Conservation (phyloP, 768 basidiomycete species). For the Mycena epipterygia region DNA sequence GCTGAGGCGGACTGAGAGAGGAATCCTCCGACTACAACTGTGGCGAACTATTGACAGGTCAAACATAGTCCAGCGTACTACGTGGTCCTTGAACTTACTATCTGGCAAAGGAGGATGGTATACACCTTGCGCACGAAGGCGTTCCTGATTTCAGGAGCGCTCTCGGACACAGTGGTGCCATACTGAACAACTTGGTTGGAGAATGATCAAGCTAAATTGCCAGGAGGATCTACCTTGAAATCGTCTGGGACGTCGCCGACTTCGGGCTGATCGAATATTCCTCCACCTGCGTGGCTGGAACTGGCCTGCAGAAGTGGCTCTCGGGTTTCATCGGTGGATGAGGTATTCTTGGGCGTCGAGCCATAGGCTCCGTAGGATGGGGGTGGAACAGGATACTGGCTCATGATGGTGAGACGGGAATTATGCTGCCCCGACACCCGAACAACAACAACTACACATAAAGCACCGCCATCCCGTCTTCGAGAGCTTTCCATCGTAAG, state of each 20-base stretch:
- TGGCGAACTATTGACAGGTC: slow-evolving; percentile 65
- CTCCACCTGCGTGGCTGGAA: slow-evolving; percentile 63
- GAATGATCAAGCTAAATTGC: neutral
- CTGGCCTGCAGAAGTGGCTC: slow-evolving; percentile 75
- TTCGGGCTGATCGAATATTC: slow-evolving; percentile 79
- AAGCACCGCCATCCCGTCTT: neutral
- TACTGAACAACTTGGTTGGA: slow-evolving; percentile 60
- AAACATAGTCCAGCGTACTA: neutral
- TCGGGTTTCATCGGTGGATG: slow-evolving; percentile 46
- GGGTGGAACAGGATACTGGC: slow-evolving; percentile 71
- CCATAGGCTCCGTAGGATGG: slow-evolving; percentile 69
- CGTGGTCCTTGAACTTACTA: slow-evolving; percentile 58
- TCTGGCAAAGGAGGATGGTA: slow-evolving; percentile 85
- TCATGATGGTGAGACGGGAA: slow-evolving; percentile 55
- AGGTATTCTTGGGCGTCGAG: slow-evolving; percentile 48
- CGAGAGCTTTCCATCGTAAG: too few relatives aligned
- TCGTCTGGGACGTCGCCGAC: slow-evolving; percentile 89
- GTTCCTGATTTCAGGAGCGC: slow-evolving; percentile 81
- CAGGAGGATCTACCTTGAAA: slow-evolving; percentile 77
- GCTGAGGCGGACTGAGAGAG: slow-evolving; percentile 75
- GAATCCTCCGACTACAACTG: slow-evolving; percentile 79
- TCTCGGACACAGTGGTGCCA: slow-evolving; percentile 84
- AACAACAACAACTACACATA: neutral
- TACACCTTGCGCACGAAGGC: slow-evolving; percentile 95
- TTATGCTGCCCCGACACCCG: neutral